These are phyloP conservation scores for Leccinum variabile DNA, from an alignment of 1,284 basidiomycete genomes.

Conservation along the genomic window DNA sequence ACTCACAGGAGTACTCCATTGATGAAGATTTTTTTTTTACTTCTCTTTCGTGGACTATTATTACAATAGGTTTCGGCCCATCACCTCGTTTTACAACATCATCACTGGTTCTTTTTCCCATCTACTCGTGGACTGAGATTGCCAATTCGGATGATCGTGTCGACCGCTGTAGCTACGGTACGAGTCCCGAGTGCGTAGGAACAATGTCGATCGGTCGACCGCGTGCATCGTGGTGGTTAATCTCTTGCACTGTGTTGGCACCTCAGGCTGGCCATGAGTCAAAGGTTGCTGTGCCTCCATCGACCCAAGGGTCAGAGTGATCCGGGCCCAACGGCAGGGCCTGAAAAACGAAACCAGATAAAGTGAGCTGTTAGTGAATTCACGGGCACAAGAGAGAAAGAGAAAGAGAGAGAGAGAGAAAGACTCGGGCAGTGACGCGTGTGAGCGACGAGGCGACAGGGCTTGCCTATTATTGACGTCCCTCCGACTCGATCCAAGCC, in stretches of 20 bases:
- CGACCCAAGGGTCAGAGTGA: neutral
- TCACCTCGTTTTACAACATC: neutral
- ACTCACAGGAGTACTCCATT: neutral
- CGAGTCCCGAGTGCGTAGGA: slow-evolving; percentile 8
- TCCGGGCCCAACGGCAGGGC: neutral
- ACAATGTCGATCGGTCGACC: slow-evolving; percentile 17
- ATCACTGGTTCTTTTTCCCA: neutral
- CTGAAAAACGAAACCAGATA: neutral
- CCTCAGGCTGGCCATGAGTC: neutral
- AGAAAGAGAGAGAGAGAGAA: neutral
- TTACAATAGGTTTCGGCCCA: neutral
- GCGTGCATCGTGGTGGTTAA: slow-evolving; percentile 15
- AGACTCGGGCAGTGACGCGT: slow-evolving; percentile 11
- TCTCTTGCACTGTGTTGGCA: neutral
- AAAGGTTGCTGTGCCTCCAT: neutral
- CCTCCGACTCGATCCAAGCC: slow-evolving; percentile 14
- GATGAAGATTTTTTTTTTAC: neutral
- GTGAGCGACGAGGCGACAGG: slow-evolving; percentile 31
- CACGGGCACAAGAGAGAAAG: neutral
- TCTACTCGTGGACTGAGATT: neutral
- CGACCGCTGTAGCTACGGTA: neutral
- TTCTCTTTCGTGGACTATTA: neutral
- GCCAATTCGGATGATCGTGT: slow-evolving; percentile 11
- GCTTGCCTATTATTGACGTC: neutral
- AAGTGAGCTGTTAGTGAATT: neutral